Conservation (phyloP, 352 stramenopile species). For the Globisporangium cederbergense region DNA sequence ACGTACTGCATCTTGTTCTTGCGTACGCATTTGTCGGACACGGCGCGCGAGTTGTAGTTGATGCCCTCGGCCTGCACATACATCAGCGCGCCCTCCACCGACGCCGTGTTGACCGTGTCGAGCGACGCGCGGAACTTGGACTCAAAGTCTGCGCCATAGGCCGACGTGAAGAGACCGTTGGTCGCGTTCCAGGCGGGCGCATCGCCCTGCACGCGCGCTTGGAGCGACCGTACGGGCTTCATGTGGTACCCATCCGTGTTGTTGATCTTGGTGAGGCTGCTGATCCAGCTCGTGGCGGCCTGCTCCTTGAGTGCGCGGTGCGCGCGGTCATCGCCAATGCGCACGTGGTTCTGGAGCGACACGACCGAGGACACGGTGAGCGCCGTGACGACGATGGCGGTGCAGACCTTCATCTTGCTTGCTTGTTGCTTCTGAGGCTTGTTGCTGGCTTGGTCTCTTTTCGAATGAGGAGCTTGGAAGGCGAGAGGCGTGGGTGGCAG, state of each 20-base stretch:
- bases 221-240: slow-evolving; percentile 49
- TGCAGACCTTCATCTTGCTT: slow-evolving; percentile 16
- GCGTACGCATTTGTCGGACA: slow-evolving; percentile 22
- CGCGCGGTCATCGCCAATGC: slow-evolving; percentile 3
- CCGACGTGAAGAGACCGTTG: slow-evolving; percentile 35
- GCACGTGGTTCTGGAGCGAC: background rate
- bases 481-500: background rate
- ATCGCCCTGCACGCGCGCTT: slow-evolving; percentile 60
- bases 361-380: slow-evolving; percentile 1
- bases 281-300: slow-evolving; percentile 6
- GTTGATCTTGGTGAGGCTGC: slow-evolving; percentile 21
- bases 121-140: slow-evolving; percentile 32
- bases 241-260: slow-evolving; percentile 55
- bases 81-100: slow-evolving; percentile 46
- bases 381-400: slow-evolving; percentile 1
- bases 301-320: slow-evolving; percentile 14
- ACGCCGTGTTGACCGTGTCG: slow-evolving; percentile 39
- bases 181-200: slow-evolving; percentile 42
- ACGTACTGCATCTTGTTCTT: slow-evolving; percentile 84
- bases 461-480: background rate
- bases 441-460: slow-evolving; percentile 8
- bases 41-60: slow-evolving; percentile 32
- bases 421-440: background rate
- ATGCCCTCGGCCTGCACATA: slow-evolving; percentile 54
- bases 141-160: slow-evolving; percentile 31